Conservation (phyloP, 202 grass and related monocot genomes). For the Musa balbisiana region DNA sequence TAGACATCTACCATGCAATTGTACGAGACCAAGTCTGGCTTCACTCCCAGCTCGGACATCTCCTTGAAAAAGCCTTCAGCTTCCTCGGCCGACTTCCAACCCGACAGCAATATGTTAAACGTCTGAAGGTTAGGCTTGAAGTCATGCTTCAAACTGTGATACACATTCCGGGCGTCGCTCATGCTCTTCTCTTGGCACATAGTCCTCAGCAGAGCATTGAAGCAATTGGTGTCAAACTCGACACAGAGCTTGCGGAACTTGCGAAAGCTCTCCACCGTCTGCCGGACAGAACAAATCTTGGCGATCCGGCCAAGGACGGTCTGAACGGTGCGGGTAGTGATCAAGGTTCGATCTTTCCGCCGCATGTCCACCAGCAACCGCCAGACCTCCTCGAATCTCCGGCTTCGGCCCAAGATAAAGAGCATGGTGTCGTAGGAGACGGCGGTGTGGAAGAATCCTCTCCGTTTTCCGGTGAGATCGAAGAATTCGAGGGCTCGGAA, state of each 20-base stretch:
- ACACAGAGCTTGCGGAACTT: constrained; percentile 41
- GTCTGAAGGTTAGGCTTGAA: constrained; percentile 63
- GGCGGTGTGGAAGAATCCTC: constrained; percentile 47
- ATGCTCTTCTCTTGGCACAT: constrained; percentile 96
- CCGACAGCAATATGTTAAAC: constrained; percentile 77
- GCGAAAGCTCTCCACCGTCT: constrained; percentile 54
- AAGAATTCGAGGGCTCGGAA: constrained; percentile 66
- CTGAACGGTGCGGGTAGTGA: constrained; percentile 60
- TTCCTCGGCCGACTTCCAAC: constrained; percentile 63
- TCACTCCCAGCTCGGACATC: constrained; percentile 56
- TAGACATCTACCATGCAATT: constrained; percentile 85
- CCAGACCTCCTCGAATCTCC: constrained; percentile 53
- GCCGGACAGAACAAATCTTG: constrained; percentile 52
- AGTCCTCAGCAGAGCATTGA: constrained; percentile 83
- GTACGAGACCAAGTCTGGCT: constrained; percentile 66
- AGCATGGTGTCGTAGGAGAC: constrained; percentile 67
- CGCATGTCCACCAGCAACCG: constrained; percentile 30
- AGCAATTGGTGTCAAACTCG: constrained; percentile 37
- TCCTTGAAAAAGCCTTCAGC: constrained; percentile 66
- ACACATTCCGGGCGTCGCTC: constrained; percentile 67
- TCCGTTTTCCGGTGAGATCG: constrained; percentile 35
- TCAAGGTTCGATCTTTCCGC: constrained; percentile 37
- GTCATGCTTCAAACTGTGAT: constrained; percentile 74
- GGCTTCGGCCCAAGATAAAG: constrained; percentile 61
- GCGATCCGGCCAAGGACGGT: constrained; percentile 73